phyloP scores from a whole-genome alignment of 306 rosid genomes.

The Astragalus membranaceus region DNA sequence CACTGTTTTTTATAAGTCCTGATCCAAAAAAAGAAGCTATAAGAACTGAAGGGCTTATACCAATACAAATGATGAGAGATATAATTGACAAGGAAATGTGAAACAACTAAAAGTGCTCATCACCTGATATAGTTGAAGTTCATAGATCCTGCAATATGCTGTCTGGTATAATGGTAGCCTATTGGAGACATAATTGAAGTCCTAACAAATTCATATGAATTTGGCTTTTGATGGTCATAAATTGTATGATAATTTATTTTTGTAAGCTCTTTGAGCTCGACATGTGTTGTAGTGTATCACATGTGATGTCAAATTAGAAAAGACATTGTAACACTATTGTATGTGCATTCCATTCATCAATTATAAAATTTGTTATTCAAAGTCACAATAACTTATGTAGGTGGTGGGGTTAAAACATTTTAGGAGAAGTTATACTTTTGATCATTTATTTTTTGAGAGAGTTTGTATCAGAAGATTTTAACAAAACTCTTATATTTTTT shows the following conservation, averaged over 20 bases:
- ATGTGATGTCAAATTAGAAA: slow-evolving; percentile 18
- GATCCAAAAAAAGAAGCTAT: slow-evolving; percentile 80
- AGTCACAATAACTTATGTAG: neutral
- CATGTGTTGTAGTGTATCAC: slow-evolving; percentile 23
- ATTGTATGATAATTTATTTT: slow-evolving; percentile 13
- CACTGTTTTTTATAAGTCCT: slow-evolving; percentile 73
- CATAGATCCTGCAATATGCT: slow-evolving; percentile 21
- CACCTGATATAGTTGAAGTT: slow-evolving; percentile 3
- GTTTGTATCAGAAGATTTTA: too few relatives aligned
- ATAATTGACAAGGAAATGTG: slow-evolving; percentile 69
- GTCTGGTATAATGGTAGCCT: slow-evolving; percentile 24
- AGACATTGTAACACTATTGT: neutral
- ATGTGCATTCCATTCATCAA: slow-evolving; percentile 18
- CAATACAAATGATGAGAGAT: slow-evolving; percentile 92
- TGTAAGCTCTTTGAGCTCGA: slow-evolving; percentile 9
- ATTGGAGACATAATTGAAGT: slow-evolving; percentile 15
- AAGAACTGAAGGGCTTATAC: slow-evolving; percentile 86
- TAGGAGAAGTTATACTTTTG: too few relatives aligned
- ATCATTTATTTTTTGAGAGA: too few relatives aligned
- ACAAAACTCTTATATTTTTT: too few relatives aligned
- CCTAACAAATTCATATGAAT: slow-evolving; percentile 26
- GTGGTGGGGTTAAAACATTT: neutral
- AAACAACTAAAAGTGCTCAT: slow-evolving; percentile 20
- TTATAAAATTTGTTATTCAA: slow-evolving; percentile 12
- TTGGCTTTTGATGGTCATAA: slow-evolving; percentile 5